These are phyloP conservation scores for Lathyrus sativus DNA, from an alignment of 306 rosid genomes.

Conservation along the genomic window DNA sequence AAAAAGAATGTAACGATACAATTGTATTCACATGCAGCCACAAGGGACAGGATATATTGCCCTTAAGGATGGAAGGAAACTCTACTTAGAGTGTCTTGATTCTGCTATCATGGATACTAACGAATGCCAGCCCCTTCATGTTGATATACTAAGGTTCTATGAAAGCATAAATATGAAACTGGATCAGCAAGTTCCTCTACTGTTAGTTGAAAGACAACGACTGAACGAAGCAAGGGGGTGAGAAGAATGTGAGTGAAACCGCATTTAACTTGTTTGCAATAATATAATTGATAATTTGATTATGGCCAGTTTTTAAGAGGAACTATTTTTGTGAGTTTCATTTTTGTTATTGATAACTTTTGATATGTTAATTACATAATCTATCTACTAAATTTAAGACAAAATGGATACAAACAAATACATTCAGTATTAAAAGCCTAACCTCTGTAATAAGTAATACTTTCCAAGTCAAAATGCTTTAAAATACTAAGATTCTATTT, in stretches of 20 bases:
- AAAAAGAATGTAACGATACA: conserved; percentile 26
- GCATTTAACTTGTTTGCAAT: too few relatives aligned
- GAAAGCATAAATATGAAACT: too few relatives aligned
- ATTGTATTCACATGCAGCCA: too few relatives aligned
- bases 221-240: too few relatives aligned
- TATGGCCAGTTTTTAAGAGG: conserved; percentile 16
- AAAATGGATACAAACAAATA: too few relatives aligned
- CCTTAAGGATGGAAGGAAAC: conserved; percentile 88
- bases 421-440: conserved; percentile 17
- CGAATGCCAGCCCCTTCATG: conserved; percentile 84
- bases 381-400: too few relatives aligned
- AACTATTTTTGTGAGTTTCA: conserved; percentile 32
- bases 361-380: too few relatives aligned
- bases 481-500: conserved; percentile 20
- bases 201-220: too few relatives aligned
- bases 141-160: conserved; percentile 78
- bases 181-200: too few relatives aligned
- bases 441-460: conserved; percentile 3
- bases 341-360: too few relatives aligned
- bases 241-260: too few relatives aligned
- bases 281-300: too few relatives aligned
- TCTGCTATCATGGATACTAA: conserved; percentile 90
- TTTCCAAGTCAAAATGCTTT: conserved; percentile 19
- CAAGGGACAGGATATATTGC: conserved; percentile 66
- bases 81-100: conserved; percentile 90